Conservation (phyloP, 116 monocot species). For the Cymodocea nodosa region DNA sequence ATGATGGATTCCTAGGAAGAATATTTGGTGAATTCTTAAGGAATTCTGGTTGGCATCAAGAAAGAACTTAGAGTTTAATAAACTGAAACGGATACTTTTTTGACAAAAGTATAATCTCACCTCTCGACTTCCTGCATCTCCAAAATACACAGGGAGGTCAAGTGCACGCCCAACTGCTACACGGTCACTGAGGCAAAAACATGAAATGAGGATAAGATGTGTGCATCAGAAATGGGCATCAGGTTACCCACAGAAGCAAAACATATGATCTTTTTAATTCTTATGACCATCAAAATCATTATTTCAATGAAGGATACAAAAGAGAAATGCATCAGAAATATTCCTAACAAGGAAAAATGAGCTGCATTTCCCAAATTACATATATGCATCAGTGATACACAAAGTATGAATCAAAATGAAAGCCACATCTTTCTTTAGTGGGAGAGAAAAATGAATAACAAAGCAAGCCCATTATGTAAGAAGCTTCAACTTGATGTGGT, state of each 20-base stretch:
- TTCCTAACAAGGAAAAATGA: background rate
- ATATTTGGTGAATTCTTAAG: too few relatives aligned
- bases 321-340: background rate
- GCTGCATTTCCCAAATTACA: background rate
- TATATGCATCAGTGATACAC: background rate
- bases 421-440: background rate
- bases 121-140: conserved; percentile 98
- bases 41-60: too few relatives aligned
- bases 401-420: background rate
- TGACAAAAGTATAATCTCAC: conserved; percentile 20
- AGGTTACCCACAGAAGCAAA: too few relatives aligned
- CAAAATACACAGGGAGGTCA: conserved; percentile 93
- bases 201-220: background rate
- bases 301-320: too few relatives aligned
- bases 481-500: too few relatives aligned
- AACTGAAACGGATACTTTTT: background rate
- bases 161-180: conserved; percentile 89
- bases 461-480: too few relatives aligned
- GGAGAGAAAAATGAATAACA: background rate
- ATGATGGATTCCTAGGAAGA: too few relatives aligned
- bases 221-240: background rate
- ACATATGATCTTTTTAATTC: too few relatives aligned
- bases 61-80: too few relatives aligned
- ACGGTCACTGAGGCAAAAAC: conserved; percentile 54
- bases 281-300: too few relatives aligned